Base-by-base conservation (phyloP, 148 eudicot species). In the Chenopodium quinoa region DNA sequence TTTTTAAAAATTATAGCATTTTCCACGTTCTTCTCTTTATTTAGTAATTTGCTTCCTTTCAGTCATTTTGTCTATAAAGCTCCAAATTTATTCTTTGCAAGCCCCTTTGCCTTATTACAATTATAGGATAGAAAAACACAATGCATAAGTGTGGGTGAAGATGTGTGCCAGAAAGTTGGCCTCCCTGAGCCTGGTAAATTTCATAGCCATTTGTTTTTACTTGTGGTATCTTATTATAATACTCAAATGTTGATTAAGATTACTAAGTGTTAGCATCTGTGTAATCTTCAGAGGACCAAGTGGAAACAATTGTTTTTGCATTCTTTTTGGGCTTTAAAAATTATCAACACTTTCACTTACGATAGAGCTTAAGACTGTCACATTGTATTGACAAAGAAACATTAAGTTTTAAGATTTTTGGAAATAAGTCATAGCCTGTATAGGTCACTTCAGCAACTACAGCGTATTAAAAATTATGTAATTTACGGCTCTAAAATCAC, bases 1-100 rank as follows among this genome's bases (percentile, higher is more conserved):
- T 76, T 84, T 79, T 17, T 27, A 7, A 47, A 52, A 12, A 71
- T 27, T 74, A 40, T 40, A 5, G 52, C 69, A 34, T 32, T 70
- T 47, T 34, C 20, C 29, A 63, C 65, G 65, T 40, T 67, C 14
- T 62, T 34, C 37, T 48, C 32, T 75, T 52, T 10, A 7, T 71
- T 13, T 67, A 4, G 34, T 60, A 52, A 1, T 22, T 29, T 71
- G 77, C 29, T 60, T 63, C 27, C 10, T 46, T 62, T 80, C 37
- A 7, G 58, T 70, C 4, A 25, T 25, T 14, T 19, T 10, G 12
- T 74, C 63, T 9, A 31, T 77, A 10, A 14, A 79, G 52, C 10
- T 68, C 12, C 70, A 32, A 20, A 11, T 16, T 37, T 22, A 1
- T 22, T 65, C 9, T 25, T 66, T 78, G 32, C 32, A 7, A 64